phyloP scores from a whole-genome alignment of 2,329 filamentous ascomycete genomes.

The Diaporthe sp. region DNA sequence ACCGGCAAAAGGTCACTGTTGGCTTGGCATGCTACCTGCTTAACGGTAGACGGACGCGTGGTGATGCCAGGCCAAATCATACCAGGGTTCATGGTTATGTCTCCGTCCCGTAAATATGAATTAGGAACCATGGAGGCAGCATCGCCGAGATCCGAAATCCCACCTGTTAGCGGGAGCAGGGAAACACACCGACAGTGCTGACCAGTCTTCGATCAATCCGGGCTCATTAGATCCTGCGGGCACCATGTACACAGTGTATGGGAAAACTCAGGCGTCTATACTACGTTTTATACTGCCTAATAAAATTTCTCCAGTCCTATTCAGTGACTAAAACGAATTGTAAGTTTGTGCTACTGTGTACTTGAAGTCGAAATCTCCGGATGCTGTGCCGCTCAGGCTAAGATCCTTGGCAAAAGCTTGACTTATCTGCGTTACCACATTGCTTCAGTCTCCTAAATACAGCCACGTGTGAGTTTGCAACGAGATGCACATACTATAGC shows the following conservation, averaged over 20 bases:
- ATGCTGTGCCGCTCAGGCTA: neutral
- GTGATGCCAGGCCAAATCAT: neutral
- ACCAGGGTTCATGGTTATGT: neutral
- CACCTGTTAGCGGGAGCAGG: neutral
- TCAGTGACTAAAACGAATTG: neutral
- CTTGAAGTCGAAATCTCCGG: neutral
- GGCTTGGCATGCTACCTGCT: neutral
- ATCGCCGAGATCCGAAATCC: constrained; percentile 25
- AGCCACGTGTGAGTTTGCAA: neutral
- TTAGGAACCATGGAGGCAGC: constrained; percentile 22
- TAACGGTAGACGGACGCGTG: neutral
- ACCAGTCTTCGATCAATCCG: neutral
- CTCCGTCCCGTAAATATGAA: neutral
- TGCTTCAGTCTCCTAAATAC: neutral
- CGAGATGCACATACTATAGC: neutral
- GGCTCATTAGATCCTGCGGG: neutral
- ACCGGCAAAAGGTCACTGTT: constrained; percentile 11
- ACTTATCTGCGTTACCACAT: neutral
- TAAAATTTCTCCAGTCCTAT: neutral
- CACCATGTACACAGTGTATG: neutral
- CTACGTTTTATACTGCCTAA: neutral
- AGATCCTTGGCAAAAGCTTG: constrained; percentile 20
- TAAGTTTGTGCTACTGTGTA: neutral
- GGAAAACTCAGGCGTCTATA: neutral
- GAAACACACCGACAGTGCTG: neutral